Base-by-base conservation (phyloP, 305 asterid genomes). In the Withania somnifera region DNA sequence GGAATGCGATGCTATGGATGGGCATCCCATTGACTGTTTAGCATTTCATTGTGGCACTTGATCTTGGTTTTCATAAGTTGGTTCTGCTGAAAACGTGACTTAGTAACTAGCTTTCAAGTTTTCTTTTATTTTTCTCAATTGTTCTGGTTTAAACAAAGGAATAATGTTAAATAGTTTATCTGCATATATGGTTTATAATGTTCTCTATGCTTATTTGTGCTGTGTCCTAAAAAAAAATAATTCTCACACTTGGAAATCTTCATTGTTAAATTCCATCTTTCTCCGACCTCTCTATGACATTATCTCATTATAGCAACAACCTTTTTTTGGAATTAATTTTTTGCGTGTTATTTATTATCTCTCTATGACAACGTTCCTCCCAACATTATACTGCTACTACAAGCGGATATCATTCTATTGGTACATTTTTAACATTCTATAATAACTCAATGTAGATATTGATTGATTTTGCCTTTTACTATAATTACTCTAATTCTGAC, bases 21-120 rank as follows among this genome's bases (percentile, higher is more conserved):
- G 71, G 81, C 81, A 86, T 84, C 92, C 93, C 34, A 87, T 89
- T 63, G 90, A 89, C 22, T 93, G 96, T 88, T 78, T 83, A 60
- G 85, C 86, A 77, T 38, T 80, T 66, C 88, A 42, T 3, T 88
- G 91, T 52, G 86, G 89, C 57, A 53, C 52, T 57, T 76, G 66
- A 64, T 79, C 7, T 1, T 67, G 50, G 60, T 52, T 50, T 15
- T 50, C 52, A 67, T 36, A 45, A 28, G 28, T 17, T 75, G 80
- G 45, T 50, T 75, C 80, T 75, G 15, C 45, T 75, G 26, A 75
- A 24, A 50, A 15, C 50, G 28, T 75, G 42, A 28, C 45, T 28
- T 75, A 17, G 77, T 67, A n/a, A 50, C 45, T 73, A 50, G 79
- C 15, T 60, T 58, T 42, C 11, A 42, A 75, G 28, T 75, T 75